phyloP scores from a whole-genome alignment of 2,329 filamentous ascomycete genomes.

The Pestalotiopsis sp. region DNA sequence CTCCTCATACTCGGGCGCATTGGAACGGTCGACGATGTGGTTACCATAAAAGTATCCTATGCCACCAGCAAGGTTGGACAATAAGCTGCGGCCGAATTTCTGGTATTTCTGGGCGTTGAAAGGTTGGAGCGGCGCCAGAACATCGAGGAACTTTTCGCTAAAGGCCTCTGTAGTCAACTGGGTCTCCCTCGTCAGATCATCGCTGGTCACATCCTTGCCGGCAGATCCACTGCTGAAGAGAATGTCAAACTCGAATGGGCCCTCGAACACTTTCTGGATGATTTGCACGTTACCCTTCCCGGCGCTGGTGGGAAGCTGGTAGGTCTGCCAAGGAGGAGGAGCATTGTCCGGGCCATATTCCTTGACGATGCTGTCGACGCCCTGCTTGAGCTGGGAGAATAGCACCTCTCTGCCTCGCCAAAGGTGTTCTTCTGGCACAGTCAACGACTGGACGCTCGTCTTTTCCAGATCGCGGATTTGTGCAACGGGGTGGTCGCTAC shows the following conservation, averaged over 20 bases:
- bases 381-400: slow-evolving; percentile 53
- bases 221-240: slow-evolving; percentile 81
- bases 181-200: slow-evolving; percentile 71
- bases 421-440: slow-evolving; percentile 64
- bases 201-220: slow-evolving; percentile 50
- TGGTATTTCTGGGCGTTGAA: slow-evolving; percentile 74
- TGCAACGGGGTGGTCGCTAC: slow-evolving; percentile 66
- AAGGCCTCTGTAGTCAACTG: slow-evolving; percentile 67
- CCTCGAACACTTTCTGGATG: slow-evolving; percentile 88
- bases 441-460: slow-evolving; percentile 73
- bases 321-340: slow-evolving; percentile 82
- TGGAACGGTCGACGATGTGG: slow-evolving; percentile 84
- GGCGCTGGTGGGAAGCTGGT: slow-evolving; percentile 71
- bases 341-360: slow-evolving; percentile 58
- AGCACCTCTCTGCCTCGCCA: slow-evolving; percentile 79
- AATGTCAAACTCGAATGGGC: slow-evolving; percentile 89
- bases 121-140: slow-evolving; percentile 73
- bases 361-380: slow-evolving; percentile 49
- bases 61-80: slow-evolving; percentile 91
- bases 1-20: slow-evolving; percentile 91
- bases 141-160: slow-evolving; percentile 68
- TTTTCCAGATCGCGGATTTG: slow-evolving; percentile 70
- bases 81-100: slow-evolving; percentile 82
- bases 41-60: slow-evolving; percentile 95
- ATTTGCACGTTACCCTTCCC: slow-evolving; percentile 79